A percentile compares a stretch with the other conserved stretches of the same genome.
Conservation (phyloP, 179 eudicot species). For the Vitellaria paradoxa region DNA sequence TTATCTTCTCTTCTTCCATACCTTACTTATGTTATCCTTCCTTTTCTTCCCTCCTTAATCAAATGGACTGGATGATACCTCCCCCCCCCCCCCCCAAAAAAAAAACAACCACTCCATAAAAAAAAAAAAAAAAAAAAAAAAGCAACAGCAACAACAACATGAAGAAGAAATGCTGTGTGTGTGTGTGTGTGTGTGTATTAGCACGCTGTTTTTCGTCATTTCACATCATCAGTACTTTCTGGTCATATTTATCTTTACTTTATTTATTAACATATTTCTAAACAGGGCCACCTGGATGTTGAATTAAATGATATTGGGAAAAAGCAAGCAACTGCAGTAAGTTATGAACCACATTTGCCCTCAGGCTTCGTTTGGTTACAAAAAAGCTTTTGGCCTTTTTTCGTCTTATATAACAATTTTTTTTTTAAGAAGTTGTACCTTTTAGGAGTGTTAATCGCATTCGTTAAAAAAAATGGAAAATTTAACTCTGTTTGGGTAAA, state of each 20-base stretch:
- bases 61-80: neutral
- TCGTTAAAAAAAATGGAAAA: no score
- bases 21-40: neutral
- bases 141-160: no score
- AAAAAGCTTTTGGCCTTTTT: no score
- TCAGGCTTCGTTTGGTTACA: no score
- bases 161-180: no score
- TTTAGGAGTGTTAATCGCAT: no score
- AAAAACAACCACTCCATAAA: neutral
- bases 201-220: neutral
- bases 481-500: no score
- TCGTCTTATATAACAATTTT: no score
- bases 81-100: neutral
- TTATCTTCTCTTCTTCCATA: neutral
- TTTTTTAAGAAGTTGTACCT: no score
- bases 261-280: neutral
- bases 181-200: neutral
- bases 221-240: neutral
- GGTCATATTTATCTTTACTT: neutral
- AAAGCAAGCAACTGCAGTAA: slow-evolving; percentile 77
- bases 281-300: slow-evolving; percentile 91
- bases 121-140: no score
- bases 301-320: slow-evolving; percentile 78
- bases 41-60: neutral
- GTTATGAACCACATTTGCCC: slow-evolving; percentile 22